These are phyloP conservation scores for Epithemia pelagica DNA, from an alignment of 108 stramenopile genomes.

Conservation along the genomic window DNA sequence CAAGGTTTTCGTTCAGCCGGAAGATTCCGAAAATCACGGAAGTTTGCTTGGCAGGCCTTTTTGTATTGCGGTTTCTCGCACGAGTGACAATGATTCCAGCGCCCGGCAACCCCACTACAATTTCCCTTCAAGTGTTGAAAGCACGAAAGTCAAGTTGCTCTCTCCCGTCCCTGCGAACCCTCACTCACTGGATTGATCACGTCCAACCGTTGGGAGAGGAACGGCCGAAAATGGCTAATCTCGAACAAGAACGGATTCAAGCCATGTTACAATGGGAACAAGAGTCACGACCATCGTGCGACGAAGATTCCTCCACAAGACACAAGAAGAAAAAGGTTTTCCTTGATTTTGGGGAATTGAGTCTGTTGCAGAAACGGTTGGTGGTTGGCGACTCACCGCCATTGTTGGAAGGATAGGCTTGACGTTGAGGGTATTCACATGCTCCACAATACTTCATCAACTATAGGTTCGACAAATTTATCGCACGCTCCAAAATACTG, in stretches of 20 bases:
- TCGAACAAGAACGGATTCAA: background rate
- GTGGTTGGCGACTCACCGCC: no score
- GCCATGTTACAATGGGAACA: background rate
- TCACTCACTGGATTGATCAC: slow-evolving; percentile 27
- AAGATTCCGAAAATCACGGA: no score
- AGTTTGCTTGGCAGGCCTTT: no score
- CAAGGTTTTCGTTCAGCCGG: no score
- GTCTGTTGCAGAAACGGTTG: background rate
- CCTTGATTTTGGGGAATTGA: background rate
- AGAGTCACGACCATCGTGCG: no score
- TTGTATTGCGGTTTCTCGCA: no score
- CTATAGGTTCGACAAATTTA: no score
- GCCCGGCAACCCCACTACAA: background rate
- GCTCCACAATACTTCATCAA: no score
- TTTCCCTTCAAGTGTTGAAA: background rate
- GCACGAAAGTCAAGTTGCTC: slow-evolving; percentile 4
- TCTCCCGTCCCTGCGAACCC: slow-evolving; percentile 11
- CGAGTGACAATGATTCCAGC: slow-evolving; percentile 27
- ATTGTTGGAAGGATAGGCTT: no score
- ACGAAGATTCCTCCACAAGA: background rate
- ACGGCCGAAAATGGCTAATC: background rate
- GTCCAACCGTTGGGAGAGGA: slow-evolving; percentile 22
- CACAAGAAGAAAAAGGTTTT: background rate
- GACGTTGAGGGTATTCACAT: no score
- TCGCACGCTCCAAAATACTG: no score